phyloP scores from a whole-genome alignment of 2,329 filamentous ascomycete genomes.

The Colletotrichum simmondsii region DNA sequence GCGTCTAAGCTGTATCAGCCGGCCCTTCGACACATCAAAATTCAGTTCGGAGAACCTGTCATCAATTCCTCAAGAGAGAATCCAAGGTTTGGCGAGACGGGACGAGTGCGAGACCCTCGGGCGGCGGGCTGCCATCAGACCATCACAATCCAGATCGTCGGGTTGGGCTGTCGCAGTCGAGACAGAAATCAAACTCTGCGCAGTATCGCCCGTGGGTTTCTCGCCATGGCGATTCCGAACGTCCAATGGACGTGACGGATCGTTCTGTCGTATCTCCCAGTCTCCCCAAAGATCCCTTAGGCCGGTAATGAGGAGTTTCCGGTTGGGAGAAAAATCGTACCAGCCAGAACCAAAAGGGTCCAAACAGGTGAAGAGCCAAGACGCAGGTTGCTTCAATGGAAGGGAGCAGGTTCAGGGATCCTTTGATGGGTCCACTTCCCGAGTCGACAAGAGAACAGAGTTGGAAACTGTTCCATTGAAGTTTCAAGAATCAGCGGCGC shows the following conservation, averaged over 20 bases:
- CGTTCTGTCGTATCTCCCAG: conserved; percentile 3
- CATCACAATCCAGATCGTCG: conserved; percentile 25
- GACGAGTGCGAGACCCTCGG: neutral
- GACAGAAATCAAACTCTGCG: conserved; percentile 13
- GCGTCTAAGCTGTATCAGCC: neutral
- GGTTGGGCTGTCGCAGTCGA: conserved; percentile 4
- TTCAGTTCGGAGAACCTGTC: neutral
- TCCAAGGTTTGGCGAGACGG: conserved; percentile 15
- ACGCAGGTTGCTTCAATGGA: conserved; percentile 1
- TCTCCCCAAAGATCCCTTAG: neutral
- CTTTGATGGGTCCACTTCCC: conserved; percentile 22
- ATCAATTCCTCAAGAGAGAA: neutral
- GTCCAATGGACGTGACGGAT: conserved; percentile 8
- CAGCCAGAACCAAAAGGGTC: conserved; percentile 12
- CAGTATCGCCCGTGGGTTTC: neutral
- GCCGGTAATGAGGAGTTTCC: conserved; percentile 19
- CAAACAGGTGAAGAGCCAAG: conserved; percentile 24
- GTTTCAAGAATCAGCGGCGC: conserved; percentile 31
- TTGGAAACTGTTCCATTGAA: conserved; percentile 34
- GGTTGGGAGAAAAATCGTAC: conserved; percentile 23
- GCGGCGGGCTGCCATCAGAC: neutral
- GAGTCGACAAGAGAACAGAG: conserved; percentile 21
- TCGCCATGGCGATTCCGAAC: neutral
- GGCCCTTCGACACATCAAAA: neutral
- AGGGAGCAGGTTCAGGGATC: conserved; percentile 27